Conservation (phyloP, 140 eudicot species). For the Senecio squalidus region DNA sequence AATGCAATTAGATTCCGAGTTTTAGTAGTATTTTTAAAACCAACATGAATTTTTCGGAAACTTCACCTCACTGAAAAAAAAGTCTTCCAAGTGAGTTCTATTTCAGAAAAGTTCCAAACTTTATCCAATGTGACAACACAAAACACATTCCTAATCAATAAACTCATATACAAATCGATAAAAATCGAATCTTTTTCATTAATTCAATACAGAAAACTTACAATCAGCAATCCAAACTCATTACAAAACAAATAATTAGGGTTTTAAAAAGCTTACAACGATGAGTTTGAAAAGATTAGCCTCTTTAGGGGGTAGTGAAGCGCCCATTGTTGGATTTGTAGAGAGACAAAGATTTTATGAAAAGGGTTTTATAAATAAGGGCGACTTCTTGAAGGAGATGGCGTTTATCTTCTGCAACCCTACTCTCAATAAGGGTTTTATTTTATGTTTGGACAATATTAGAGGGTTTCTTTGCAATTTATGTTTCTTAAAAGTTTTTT, state of each 20-base stretch:
- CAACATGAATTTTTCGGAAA: too few relatives aligned
- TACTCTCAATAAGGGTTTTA: not conserved
- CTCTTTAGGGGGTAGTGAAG: constrained; percentile 27
- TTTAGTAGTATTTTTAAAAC: too few relatives aligned
- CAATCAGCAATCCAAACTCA: too few relatives aligned
- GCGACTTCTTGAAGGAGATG: not conserved
- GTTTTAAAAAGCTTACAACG: constrained; percentile 18
- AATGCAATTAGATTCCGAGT: not conserved
- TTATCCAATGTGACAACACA: not conserved
- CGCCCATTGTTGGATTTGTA: constrained; percentile 8
- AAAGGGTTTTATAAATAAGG: constrained; percentile 4
- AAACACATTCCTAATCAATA: not conserved
- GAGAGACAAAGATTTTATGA: constrained; percentile 1
- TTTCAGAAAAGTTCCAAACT: too few relatives aligned
- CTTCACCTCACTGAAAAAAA: too few relatives aligned
- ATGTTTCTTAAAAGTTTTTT: not conserved
- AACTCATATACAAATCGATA: too few relatives aligned
- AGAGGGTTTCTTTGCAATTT: not conserved
- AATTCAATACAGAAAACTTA: not conserved
- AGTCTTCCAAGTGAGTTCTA: too few relatives aligned
- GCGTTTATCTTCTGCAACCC: constrained; percentile 16
- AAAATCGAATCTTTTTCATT: too few relatives aligned
- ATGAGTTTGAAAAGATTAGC: constrained; percentile 29
- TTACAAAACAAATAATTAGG: not conserved
- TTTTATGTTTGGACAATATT: not conserved